These are phyloP conservation scores for Hymenoscyphus occultus DNA, from an alignment of 2,329 filamentous ascomycete genomes.

Conservation along the genomic window DNA sequence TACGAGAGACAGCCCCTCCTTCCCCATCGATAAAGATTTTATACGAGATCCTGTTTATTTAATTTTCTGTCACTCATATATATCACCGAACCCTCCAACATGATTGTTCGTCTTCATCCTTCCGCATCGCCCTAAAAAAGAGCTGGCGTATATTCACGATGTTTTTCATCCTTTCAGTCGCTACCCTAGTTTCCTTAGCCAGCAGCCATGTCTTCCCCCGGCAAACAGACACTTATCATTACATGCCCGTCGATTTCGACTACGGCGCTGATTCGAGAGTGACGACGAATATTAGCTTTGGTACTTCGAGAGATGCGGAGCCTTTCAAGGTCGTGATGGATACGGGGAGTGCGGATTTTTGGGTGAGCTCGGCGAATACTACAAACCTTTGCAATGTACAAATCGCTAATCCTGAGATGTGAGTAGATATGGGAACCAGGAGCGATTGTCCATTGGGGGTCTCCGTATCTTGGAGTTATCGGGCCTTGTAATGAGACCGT, in stretches of 20 bases:
- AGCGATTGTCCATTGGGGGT: slow-evolving; percentile 23
- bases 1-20: not conserved
- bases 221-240: slow-evolving; percentile 11
- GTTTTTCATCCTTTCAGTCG: not conserved
- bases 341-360: slow-evolving; percentile 22
- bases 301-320: slow-evolving; percentile 13
- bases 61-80: not conserved
- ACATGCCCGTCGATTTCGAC: slow-evolving; percentile 22
- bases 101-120: not conserved
- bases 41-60: not conserved
- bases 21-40: not conserved
- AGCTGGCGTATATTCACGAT: not conserved
- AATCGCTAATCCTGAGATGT: not conserved
- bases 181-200: not conserved
- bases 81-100: not conserved
- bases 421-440: slow-evolving; percentile 18
- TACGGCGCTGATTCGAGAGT: slow-evolving; percentile 21
- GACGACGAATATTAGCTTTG: slow-evolving; percentile 22
- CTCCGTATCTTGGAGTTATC: slow-evolving; percentile 17
- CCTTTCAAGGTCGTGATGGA: slow-evolving; percentile 23
- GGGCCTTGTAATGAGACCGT: slow-evolving; percentile 23
- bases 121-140: not conserved
- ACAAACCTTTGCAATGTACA: no score
- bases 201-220: not conserved
- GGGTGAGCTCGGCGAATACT: slow-evolving; percentile 14